phyloP scores from a whole-genome alignment of 257 asterid genomes.

The Ligustrum vulgare region DNA sequence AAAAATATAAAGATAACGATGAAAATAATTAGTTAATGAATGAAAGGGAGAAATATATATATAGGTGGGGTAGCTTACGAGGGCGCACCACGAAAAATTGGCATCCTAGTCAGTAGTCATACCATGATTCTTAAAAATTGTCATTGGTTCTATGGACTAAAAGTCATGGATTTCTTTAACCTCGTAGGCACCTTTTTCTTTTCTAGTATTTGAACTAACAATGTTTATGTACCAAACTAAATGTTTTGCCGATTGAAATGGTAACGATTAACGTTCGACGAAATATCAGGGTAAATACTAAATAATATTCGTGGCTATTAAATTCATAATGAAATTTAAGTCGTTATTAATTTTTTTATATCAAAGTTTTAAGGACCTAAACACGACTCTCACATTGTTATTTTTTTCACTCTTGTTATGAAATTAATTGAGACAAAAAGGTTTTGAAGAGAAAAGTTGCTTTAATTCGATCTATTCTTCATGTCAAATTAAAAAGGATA shows the following conservation, averaged over 20 bases:
- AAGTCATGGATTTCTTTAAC: conserved; percentile 29
- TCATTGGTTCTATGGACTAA: conserved; percentile 27
- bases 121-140: conserved; percentile 31
- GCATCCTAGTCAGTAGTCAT: conserved; percentile 48
- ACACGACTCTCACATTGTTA: background rate
- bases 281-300: background rate
- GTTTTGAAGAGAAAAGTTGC: background rate
- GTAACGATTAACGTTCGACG: background rate
- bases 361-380: no score
- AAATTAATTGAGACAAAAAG: background rate
- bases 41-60: background rate
- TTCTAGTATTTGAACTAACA: background rate
- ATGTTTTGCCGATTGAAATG: background rate
- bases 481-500: no score
- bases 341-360: background rate
- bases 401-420: background rate
- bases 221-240: conserved; percentile 4
- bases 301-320: background rate
- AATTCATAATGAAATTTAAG: background rate
- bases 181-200: conserved; percentile 19
- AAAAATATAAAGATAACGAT: background rate
- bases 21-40: background rate
- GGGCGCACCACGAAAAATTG: conserved; percentile 32
- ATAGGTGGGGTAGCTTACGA: conserved; percentile 15
- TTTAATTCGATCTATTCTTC: background rate